Evolutionary conservation across 164 flowering plant species (phyloP).

Genomic region (Buxus sempervirens): DNA sequence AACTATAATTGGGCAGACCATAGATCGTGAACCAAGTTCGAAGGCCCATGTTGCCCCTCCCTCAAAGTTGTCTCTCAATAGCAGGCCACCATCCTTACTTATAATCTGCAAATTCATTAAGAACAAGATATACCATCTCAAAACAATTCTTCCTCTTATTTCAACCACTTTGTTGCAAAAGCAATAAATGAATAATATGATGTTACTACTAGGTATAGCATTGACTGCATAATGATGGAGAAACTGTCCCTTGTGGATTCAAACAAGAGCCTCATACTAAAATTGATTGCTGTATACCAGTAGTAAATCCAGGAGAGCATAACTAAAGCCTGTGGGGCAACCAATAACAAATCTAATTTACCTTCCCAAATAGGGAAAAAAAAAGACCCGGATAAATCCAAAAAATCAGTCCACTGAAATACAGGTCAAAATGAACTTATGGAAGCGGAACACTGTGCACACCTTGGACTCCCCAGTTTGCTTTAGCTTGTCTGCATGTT

Average conservation of each 20-base stretch:
- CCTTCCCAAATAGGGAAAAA: too few species aligned
- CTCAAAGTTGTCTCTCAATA: slow-evolving; percentile 65
- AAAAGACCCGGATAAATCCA: too few species aligned
- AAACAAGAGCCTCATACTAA: too few species aligned
- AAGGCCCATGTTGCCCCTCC: slow-evolving; percentile 97
- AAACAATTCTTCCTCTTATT: not conserved
- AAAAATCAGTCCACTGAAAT: not conserved
- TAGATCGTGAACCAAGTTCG: slow-evolving; percentile 87
- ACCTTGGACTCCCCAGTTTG: slow-evolving; percentile 81
- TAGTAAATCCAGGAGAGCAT: too few species aligned
- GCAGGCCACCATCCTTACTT: slow-evolving; percentile 60
- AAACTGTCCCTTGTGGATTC: too few species aligned
- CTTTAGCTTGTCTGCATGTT: slow-evolving; percentile 90
- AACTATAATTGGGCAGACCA: slow-evolving; percentile 88
- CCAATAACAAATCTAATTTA: too few species aligned
- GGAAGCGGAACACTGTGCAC: not conserved
- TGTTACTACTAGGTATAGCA: too few species aligned
- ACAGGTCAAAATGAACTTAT: not conserved
- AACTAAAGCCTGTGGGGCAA: too few species aligned
- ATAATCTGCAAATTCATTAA: slow-evolving; percentile 41
- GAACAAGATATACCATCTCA: slow-evolving; percentile 5
- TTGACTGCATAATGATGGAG: too few species aligned
- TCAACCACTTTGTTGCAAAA: too few species aligned
- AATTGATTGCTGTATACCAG: too few species aligned
- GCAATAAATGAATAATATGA: too few species aligned